Base-by-base conservation (phyloP, 2,329 filamentous ascomycete species). In the Kalaharituber pfeilii region DNA sequence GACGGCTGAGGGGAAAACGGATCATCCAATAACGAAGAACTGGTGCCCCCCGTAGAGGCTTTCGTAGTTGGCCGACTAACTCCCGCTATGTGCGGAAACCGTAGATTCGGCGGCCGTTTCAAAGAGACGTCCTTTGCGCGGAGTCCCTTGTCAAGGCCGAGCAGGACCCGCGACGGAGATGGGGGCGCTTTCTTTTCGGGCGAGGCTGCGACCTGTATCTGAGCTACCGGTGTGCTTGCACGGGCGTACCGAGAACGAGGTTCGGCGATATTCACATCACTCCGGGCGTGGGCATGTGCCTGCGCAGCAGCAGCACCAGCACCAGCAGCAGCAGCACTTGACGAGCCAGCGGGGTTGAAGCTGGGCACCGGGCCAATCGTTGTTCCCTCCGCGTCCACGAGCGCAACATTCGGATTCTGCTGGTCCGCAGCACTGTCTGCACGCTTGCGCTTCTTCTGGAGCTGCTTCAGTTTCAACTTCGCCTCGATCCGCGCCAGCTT, bases 81-180 rank as follows among this genome's bases (percentile, higher is more conserved):
- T 11, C 27, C 29, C 2, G 56, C 42, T n/a, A 54, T 27, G 49
- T 54, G 22, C 51, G 56, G 8, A 55, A 25, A 39, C 51, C 58
- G n/a, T 52, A 58, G 56, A 56, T 57, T 56, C 53, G 47, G 79
- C 73, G 2, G 85, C 79, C 60, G 86, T 75, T 67, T 91, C 26
- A 96, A 70, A 2, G 88, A 95, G 28, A 96, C 75, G 63, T 95
- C 86, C 56, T 78, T 78, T 1, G 82, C 87, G 62, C 75, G 82
- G 30, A 88, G 71, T 1, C 86, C 87, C 66, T 94, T 93, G 68
- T 94, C 88, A 58, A 96, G 93, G 4, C 91, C 89, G 15, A 96
- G 68, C 18, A 86, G 69, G 13, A 91, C 77, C 57, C 88, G 76
- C 52, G 82, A 82, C 1, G 91, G 89, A 1, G 88, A 95, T 25